Evolutionary conservation across 257 asterid genomes (phyloP).

Genomic region (Rhazya stricta): DNA sequence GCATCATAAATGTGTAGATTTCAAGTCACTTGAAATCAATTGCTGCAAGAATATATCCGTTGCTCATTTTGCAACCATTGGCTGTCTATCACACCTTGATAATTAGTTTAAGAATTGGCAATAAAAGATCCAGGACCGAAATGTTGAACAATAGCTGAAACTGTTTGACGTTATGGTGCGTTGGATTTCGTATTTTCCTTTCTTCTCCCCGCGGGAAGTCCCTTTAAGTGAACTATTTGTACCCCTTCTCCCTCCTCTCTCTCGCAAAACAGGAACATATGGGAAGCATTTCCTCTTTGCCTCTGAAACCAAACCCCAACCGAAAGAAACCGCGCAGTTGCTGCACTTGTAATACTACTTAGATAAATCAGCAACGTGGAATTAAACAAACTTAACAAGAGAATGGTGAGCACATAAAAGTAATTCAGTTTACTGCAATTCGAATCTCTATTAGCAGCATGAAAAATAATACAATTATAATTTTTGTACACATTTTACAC

Average conservation of each 20-base stretch:
- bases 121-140: too few relatives aligned
- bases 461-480: conserved; percentile 13
- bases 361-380: too few relatives aligned
- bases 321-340: too few relatives aligned
- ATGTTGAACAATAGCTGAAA: not conserved
- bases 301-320: too few relatives aligned
- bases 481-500: conserved; percentile 33
- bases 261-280: too few relatives aligned
- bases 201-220: not conserved
- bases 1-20: not conserved
- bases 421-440: not conserved
- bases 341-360: too few relatives aligned
- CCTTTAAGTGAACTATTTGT: not conserved
- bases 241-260: too few relatives aligned
- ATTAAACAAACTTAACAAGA: not conserved
- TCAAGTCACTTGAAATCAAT: not conserved
- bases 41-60: not conserved
- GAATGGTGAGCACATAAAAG: not conserved
- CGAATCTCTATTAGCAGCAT: conserved; percentile 12
- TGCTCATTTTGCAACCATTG: not conserved
- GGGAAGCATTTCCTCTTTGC: too few relatives aligned
- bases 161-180: not conserved
- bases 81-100: not conserved
- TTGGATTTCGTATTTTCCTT: not conserved
- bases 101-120: not conserved